Base-by-base conservation (phyloP, 2,329 filamentous ascomycete species). In the Dryadomyces quercivorus region DNA sequence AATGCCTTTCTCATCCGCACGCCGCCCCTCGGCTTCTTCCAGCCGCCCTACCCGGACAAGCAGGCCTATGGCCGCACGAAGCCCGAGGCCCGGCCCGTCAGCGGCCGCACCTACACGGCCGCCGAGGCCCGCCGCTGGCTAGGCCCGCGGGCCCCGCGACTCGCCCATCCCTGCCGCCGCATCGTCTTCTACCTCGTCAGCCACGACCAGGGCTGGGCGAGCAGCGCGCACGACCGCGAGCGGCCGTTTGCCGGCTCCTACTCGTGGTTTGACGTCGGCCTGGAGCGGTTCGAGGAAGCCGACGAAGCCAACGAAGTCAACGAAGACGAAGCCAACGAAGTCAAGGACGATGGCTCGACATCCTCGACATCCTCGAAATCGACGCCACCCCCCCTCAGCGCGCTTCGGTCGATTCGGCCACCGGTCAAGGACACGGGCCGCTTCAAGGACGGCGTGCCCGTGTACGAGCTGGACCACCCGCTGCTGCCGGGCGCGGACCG, bases 211-310 rank as follows among this genome's bases (percentile, higher is more conserved):
- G 82, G 81, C 4, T 81, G 73, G 72, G 71, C 73, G 36, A 69
- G 72, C 15, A 57, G 65, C 0, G 15, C 8, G 13, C 15, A 6
- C 13, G 10, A 6, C n/a, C 3, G 1, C 16, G 26, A 62, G 2
- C 70, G 70, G 2, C 71, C 71, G 1, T 83, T 74, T 54, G 59
- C 63, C 0, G 68, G 65, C 2, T 78, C 81, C 0, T 81, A 68
- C 66, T 81, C 81, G 0, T 85, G 81, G 81, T 83, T 84, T 56
- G 81, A 84, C 54, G 78, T 73, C 16, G 81, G 81, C 0, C 63
- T 82, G 16, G 81, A 85, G 64, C 71, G 72, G 3, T 76, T 80
- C 50, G 75, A 76, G 47, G 68, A 68, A n/a, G 63, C 61, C 16
- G 63, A 61, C 0, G 61, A 2, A n/a, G 20, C 8, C 6, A 12